Percentiles rank a stretch among this genome's conserved stretches.
phyloP scores from a whole-genome alignment of 306 rosid species.

The Dalbergia cultrata region DNA sequence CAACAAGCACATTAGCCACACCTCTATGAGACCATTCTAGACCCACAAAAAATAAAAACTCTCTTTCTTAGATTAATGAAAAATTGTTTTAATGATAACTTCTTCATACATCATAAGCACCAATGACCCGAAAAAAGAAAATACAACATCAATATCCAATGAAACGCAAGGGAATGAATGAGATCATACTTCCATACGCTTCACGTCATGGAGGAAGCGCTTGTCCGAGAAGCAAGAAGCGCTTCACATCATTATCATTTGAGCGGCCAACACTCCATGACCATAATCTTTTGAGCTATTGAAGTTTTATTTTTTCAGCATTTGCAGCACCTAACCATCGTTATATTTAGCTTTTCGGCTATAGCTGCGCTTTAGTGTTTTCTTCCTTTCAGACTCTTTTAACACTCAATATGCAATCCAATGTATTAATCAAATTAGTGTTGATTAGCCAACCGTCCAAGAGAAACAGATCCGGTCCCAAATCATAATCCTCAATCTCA shows the following conservation, averaged over 20 bases:
- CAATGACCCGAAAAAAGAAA: neutral
- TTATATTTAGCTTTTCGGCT: constrained; percentile 28
- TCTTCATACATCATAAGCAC: neutral
- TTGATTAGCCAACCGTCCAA: constrained; percentile 5
- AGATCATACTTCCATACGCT: constrained; percentile 37
- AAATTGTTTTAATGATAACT: neutral
- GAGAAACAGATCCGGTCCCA: neutral
- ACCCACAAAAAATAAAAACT: too few relatives aligned
- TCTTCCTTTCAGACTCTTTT: constrained; percentile 13
- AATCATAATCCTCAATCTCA: neutral
- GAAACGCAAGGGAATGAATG: constrained; percentile 21
- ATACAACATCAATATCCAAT: neutral
- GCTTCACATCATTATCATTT: constrained; percentile 4
- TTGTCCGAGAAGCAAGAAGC: neutral
- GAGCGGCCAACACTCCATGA: constrained; percentile 5
- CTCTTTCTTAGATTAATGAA: too few relatives aligned
- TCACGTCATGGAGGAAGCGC: constrained; percentile 28
- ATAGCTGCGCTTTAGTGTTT: constrained; percentile 10
- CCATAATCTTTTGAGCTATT: constrained; percentile 14
- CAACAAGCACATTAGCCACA: neutral
- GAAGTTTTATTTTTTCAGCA: neutral
- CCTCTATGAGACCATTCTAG: neutral
- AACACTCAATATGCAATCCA: too few relatives aligned
- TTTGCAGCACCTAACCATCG: neutral
- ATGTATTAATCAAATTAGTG: neutral